These are phyloP conservation scores for Agaricus subrufescens DNA, from an alignment of 768 basidiomycete species.

Conservation along the genomic window DNA sequence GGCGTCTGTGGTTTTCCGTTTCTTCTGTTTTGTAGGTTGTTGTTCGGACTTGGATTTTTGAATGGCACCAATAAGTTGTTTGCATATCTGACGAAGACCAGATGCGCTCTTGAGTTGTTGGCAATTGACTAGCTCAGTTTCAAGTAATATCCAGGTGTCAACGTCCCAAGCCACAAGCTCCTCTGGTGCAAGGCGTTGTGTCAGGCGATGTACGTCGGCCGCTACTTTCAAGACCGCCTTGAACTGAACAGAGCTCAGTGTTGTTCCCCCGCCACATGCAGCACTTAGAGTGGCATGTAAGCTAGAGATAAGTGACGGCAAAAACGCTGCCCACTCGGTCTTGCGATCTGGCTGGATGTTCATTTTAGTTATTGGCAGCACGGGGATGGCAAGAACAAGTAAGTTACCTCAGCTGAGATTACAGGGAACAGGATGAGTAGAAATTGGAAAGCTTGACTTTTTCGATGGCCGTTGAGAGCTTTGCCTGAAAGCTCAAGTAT, in stretches of 20 bases:
- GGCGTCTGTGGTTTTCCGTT: conserved; percentile 12
- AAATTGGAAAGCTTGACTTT: conserved; percentile 69
- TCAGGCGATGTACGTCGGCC: conserved; percentile 59
- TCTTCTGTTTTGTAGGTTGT: not conserved
- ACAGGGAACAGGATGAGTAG: conserved; percentile 60
- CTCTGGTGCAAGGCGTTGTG: conserved; percentile 39
- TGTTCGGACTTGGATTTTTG: conserved; percentile 11
- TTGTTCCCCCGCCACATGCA: conserved; percentile 42
- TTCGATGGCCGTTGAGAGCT: conserved; percentile 74
- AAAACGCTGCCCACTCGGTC: conserved; percentile 43
- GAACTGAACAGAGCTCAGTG: conserved; percentile 56
- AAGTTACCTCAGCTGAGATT: conserved; percentile 43
- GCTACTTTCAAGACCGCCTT: conserved; percentile 80
- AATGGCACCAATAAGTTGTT: conserved; percentile 44
- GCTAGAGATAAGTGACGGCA: conserved; percentile 42
- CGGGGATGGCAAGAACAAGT: not conserved
- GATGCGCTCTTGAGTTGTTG: conserved; percentile 60
- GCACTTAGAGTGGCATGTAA: conserved; percentile 44
- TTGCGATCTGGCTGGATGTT: conserved; percentile 19
- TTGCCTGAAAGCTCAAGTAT: conserved; percentile 52
- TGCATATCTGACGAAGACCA: conserved; percentile 58
- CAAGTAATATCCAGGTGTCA: conserved; percentile 48
- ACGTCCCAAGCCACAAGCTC: conserved; percentile 54
- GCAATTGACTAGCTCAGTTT: conserved; percentile 40
- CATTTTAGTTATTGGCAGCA: conserved; percentile 5